These are phyloP conservation scores for Melampsora medusae DNA, from an alignment of 1,284 basidiomycete species.

Conservation along the genomic window DNA sequence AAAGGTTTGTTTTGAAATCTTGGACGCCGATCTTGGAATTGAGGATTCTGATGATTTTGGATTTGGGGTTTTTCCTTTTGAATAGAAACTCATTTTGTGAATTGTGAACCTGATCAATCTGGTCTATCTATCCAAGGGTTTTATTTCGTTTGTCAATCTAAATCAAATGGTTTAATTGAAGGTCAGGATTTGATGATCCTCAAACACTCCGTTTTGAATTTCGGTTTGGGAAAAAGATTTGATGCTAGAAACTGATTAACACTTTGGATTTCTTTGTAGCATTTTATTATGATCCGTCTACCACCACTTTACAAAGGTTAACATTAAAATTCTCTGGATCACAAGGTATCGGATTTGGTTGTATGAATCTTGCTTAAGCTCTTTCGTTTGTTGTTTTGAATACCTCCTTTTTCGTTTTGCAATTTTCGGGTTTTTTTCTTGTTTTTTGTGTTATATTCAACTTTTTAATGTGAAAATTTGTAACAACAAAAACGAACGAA, in stretches of 20 bases:
- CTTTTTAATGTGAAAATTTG: no score
- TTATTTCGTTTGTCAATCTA: conserved; percentile 27
- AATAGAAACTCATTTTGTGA: conserved; percentile 31
- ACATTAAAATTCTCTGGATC: conserved; percentile 5
- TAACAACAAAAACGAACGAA: no score
- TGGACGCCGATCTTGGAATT: neutral
- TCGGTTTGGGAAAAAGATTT: neutral
- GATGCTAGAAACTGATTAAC: neutral
- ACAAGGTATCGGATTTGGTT: conserved; percentile 22
- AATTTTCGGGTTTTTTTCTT: no score
- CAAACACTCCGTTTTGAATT: neutral
- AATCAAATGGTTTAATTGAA: conserved; percentile 28
- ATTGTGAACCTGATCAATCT: conserved; percentile 35
- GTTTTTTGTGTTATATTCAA: no score
- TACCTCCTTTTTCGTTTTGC: no score
- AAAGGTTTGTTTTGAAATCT: conserved; percentile 18
- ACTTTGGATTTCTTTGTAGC: conserved; percentile 16
- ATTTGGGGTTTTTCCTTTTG: neutral
- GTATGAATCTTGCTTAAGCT: conserved; percentile 18
- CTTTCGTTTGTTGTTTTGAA: no score
- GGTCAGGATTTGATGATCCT: neutral
- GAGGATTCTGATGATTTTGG: neutral
- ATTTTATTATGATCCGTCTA: conserved; percentile 32
- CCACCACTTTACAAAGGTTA: conserved; percentile 26
- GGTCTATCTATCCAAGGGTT: conserved; percentile 37